A percentile compares a stretch with the other conserved stretches of the same genome.
These are phyloP conservation scores for Leccinum incarnatum DNA, from an alignment of 768 basidiomycete genomes.

Conservation along the genomic window DNA sequence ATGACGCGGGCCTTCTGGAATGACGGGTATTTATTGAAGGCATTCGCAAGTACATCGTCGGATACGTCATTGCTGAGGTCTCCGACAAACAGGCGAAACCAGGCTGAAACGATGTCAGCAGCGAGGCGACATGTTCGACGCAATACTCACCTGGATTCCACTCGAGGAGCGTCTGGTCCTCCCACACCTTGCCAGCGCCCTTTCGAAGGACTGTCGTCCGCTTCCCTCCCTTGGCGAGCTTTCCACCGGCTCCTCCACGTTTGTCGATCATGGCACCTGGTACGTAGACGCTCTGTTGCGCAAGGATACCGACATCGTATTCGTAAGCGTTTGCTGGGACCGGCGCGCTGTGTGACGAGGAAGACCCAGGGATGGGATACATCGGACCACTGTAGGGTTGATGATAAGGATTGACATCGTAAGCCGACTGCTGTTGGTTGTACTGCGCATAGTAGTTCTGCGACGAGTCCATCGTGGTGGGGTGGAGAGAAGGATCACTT, in stretches of 20 bases:
- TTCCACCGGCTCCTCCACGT: conserved; percentile 80
- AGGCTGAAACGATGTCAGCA: conserved; percentile 50
- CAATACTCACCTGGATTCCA: conserved; percentile 88
- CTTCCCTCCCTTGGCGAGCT: conserved; percentile 87
- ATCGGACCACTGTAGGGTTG: conserved; percentile 77
- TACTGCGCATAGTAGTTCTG: conserved; percentile 50
- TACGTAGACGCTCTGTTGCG: conserved; percentile 90
- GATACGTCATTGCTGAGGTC: conserved; percentile 98
- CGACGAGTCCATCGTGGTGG: conserved; percentile 26
- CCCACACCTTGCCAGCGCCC: conserved; percentile 96
- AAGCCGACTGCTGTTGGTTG: conserved; percentile 49
- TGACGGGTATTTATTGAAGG: conserved; percentile 90
- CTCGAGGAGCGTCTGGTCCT: conserved; percentile 94
- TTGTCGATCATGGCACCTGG: conserved; percentile 90
- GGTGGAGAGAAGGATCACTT: background rate
- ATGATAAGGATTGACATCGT: conserved; percentile 77
- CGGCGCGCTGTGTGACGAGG: conserved; percentile 68
- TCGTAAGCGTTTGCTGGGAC: conserved; percentile 90
- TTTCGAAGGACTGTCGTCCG: conserved; percentile 92
- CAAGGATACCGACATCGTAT: conserved; percentile 87
- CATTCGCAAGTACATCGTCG: conserved; percentile 89
- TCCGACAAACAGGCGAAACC: conserved; percentile 97
- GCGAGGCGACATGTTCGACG: background rate
- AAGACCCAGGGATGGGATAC: conserved; percentile 61
- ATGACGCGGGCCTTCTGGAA: conserved; percentile 97